Percentiles rank a stretch among this genome's conserved stretches.
Evolutionary conservation across 768 basidiomycete genomes (phyloP).

Genomic region (Phaeotremella skinneri): DNA sequence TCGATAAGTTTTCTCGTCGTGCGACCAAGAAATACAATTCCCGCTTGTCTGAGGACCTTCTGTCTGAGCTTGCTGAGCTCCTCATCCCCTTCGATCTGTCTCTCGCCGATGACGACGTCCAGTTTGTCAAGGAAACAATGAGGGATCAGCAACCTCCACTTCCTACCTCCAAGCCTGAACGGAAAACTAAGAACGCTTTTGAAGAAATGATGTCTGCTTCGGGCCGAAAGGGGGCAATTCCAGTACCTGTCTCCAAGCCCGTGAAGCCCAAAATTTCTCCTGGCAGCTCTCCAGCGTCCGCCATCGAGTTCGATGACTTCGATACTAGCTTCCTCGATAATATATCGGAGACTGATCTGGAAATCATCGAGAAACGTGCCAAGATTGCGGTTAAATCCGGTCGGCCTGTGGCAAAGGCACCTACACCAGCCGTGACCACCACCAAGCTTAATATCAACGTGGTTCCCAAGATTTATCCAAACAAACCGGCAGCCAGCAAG

Average conservation of each 20-base stretch:
- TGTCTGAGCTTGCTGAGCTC: slow-evolving; percentile 66
- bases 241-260: slow-evolving; percentile 3
- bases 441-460: slow-evolving; percentile 41
- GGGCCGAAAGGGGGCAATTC: slow-evolving; percentile 4
- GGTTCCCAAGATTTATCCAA: slow-evolving; percentile 21
- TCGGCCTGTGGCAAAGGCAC: slow-evolving; percentile 4
- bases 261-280: slow-evolving; percentile 1
- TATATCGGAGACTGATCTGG: slow-evolving; percentile 32
- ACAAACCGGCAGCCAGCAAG: slow-evolving; percentile 8
- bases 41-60: slow-evolving; percentile 54
- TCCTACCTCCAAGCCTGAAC: slow-evolving; percentile 12
- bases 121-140: slow-evolving; percentile 54
- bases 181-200: slow-evolving; percentile 41
- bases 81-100: slow-evolving; percentile 59
- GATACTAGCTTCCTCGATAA: slow-evolving; percentile 42
- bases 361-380: slow-evolving; percentile 39
- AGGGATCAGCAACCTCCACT: not conserved
- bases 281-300: not conserved
- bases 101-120: slow-evolving; percentile 60
- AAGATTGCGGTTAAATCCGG: slow-evolving; percentile 15
- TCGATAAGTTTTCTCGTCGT: slow-evolving; percentile 55
- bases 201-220: slow-evolving; percentile 46
- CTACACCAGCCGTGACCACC: not conserved
- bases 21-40: slow-evolving; percentile 36
- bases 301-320: slow-evolving; percentile 37